These are phyloP conservation scores for Craspedostauros australis DNA, from an alignment of 108 stramenopile species.

Conservation along the genomic window DNA sequence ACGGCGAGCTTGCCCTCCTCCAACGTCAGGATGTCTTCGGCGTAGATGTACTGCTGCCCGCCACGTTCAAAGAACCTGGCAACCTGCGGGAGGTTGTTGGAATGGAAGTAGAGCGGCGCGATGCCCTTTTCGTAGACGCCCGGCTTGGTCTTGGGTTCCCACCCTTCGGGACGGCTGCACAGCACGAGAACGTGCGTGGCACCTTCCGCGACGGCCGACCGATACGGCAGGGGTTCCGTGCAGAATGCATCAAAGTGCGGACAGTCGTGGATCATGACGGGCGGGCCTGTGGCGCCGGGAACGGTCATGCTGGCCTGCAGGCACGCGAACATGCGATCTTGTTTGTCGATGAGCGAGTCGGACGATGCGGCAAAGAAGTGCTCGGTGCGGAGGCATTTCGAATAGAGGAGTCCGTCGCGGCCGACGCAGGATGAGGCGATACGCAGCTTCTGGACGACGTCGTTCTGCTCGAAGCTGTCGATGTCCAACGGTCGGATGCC, in stretches of 20 bases:
- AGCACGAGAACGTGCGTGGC: constrained; percentile 73
- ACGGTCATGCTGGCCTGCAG: constrained; percentile 76
- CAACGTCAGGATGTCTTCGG: constrained; percentile 70
- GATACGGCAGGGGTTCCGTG: constrained; percentile 73
- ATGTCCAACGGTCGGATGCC: constrained; percentile 74
- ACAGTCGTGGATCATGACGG: constrained; percentile 19
- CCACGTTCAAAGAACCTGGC: constrained; percentile 68
- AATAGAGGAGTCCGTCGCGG: constrained; percentile 31
- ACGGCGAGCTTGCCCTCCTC: constrained; percentile 36
- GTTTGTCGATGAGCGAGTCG: not conserved
- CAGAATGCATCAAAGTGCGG: constrained; percentile 75
- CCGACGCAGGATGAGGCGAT: constrained; percentile 58
- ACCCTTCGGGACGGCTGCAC: constrained; percentile 53
- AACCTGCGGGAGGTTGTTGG: constrained; percentile 46
- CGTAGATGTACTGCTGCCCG: constrained; percentile 77
- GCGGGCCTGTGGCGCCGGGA: constrained; percentile 74
- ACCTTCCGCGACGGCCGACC: constrained; percentile 74
- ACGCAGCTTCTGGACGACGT: constrained; percentile 47
- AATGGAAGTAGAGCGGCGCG: constrained; percentile 69
- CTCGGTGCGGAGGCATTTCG: constrained; percentile 51
- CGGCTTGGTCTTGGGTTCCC: constrained; percentile 49
- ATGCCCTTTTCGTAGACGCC: constrained; percentile 62
- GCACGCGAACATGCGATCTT: constrained; percentile 62
- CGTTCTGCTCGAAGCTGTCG: constrained; percentile 58
- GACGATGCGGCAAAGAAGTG: constrained; percentile 51